phyloP scores from a whole-genome alignment of 1,139 yeast genomes.

The Suhomyces ambrosiae region DNA sequence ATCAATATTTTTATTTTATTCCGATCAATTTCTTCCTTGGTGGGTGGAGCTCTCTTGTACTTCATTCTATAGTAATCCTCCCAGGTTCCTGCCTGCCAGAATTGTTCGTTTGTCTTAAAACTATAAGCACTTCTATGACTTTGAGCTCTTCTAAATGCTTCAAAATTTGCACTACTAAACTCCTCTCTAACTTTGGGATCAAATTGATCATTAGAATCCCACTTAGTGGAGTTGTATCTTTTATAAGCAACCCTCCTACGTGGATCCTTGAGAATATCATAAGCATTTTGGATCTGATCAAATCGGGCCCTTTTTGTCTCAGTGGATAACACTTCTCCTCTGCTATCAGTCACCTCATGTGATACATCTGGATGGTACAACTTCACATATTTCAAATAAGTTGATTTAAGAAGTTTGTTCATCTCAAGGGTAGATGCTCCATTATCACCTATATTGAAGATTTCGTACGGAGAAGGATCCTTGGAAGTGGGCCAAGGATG shows the following conservation, averaged over 20 bases:
- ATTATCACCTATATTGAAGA: constrained; percentile 50
- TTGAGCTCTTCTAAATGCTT: constrained; percentile 41
- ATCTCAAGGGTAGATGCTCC: constrained; percentile 34
- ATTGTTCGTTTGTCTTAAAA: constrained; percentile 45
- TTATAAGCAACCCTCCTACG: constrained; percentile 38
- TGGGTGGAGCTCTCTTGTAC: constrained; percentile 41
- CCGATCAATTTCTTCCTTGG: constrained; percentile 44
- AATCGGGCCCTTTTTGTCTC: constrained; percentile 60
- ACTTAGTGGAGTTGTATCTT: constrained; percentile 28
- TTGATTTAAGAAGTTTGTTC: constrained; percentile 49
- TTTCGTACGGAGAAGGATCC: constrained; percentile 76
- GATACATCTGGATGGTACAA: constrained; percentile 83
- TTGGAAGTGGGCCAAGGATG: constrained; percentile 59
- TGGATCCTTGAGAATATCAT: constrained; percentile 67
- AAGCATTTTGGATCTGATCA: constrained; percentile 72
- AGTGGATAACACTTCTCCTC: constrained; percentile 30
- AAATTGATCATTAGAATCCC: constrained; percentile 20
- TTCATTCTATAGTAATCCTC: constrained; percentile 59
- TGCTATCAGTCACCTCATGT: constrained; percentile 30
- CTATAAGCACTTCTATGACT: constrained; percentile 38
- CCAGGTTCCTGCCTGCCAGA: constrained; percentile 75
- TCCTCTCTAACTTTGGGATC: constrained; percentile 13
- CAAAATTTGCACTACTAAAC: constrained; percentile 19
- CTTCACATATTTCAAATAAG: constrained; percentile 69
- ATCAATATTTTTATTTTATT: constrained; percentile 50